Conservation (phyloP, 208 protist species). For the Trypanosoma cruzi region DNA sequence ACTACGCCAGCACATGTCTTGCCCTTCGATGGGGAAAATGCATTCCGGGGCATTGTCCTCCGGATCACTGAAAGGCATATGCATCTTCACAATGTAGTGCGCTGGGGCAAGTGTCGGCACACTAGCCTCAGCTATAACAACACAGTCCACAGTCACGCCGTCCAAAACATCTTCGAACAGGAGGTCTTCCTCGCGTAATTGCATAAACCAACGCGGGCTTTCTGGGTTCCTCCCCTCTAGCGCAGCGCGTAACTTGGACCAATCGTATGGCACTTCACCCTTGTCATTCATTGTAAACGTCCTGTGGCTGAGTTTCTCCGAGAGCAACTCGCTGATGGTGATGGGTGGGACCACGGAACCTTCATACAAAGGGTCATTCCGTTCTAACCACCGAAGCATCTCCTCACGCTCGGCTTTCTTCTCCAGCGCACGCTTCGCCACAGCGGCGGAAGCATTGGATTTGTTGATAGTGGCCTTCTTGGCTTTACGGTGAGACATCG, state of each 20-base stretch:
- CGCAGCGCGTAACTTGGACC: constrained; percentile 57
- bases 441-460: neutral
- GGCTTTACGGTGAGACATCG: constrained; percentile 27
- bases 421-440: constrained; percentile 35
- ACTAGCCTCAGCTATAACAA: constrained; percentile 76
- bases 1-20: constrained; percentile 76
- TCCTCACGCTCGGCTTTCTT: constrained; percentile 31
- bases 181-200: constrained; percentile 86
- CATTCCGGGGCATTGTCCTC: constrained; percentile 90
- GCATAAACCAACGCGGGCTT: constrained; percentile 87
- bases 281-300: constrained; percentile 41
- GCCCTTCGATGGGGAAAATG: constrained; percentile 68
- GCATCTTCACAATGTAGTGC: constrained; percentile 86
- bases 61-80: constrained; percentile 85
- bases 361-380: constrained; percentile 66
- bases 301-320: constrained; percentile 49
- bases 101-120: constrained; percentile 69
- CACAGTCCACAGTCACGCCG: constrained; percentile 83
- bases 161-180: constrained; percentile 76
- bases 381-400: constrained; percentile 53
- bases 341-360: constrained; percentile 38
- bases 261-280: constrained; percentile 61
- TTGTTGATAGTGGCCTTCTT: constrained; percentile 24
- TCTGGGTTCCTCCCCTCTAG: constrained; percentile 49
- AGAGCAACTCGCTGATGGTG: constrained; percentile 55